These are phyloP conservation scores for Cryptococcus hybrid DNA, from an alignment of 1,284 basidiomycete species.

Conservation along the genomic window DNA sequence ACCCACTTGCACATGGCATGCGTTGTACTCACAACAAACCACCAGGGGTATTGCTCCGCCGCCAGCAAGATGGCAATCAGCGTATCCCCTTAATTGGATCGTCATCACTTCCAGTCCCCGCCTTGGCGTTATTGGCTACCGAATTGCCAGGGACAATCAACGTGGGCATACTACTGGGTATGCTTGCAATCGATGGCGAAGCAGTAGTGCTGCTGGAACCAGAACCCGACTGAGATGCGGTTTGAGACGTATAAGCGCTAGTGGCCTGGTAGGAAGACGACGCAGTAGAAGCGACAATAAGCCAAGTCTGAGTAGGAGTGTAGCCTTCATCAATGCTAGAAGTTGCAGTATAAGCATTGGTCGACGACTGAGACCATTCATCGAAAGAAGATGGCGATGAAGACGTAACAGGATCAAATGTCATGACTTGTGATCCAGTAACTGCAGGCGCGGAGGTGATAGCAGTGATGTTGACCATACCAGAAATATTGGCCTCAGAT, in stretches of 20 bases:
- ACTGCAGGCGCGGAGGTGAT: slow-evolving; percentile 14
- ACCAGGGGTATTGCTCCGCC: slow-evolving; percentile 44
- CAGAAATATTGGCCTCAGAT: neutral
- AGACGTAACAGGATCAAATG: slow-evolving; percentile 7
- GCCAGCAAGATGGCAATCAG: slow-evolving; percentile 45
- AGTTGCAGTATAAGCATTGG: slow-evolving; percentile 24
- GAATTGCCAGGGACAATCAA: slow-evolving; percentile 47
- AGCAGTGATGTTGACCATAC: slow-evolving; percentile 5
- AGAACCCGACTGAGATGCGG: neutral
- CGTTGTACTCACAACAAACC: slow-evolving; percentile 33
- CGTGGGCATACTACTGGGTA: slow-evolving; percentile 44
- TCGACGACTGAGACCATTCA: slow-evolving; percentile 2
- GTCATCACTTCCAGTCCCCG: slow-evolving; percentile 23
- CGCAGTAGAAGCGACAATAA: slow-evolving; percentile 34
- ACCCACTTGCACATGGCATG: neutral
- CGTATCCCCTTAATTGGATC: slow-evolving; percentile 37
- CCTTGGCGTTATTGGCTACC: slow-evolving; percentile 27
- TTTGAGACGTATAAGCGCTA: neutral
- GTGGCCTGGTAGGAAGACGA: neutral
- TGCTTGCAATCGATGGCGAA: slow-evolving; percentile 30
- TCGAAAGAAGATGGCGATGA: slow-evolving; percentile 5
- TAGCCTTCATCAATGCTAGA: slow-evolving; percentile 59
- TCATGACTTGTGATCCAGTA: slow-evolving; percentile 15
- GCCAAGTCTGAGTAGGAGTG: slow-evolving; percentile 56
- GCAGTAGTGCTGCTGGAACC: neutral